Base-by-base conservation (phyloP, 139 green algal genomes). In the Chlamydomonas incerta region DNA sequence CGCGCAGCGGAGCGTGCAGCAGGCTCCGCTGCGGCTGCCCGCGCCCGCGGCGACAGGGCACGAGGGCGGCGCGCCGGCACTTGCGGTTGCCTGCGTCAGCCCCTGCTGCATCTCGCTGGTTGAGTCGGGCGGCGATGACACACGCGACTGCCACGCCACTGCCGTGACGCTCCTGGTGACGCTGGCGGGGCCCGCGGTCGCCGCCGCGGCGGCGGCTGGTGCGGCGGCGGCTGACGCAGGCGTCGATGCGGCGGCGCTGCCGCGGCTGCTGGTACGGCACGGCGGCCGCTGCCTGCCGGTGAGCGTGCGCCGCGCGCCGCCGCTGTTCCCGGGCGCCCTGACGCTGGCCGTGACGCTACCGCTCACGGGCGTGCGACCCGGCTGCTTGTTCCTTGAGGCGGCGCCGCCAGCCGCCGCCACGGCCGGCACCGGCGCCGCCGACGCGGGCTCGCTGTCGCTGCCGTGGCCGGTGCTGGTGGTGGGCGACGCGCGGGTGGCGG, bases 401-500 rank as follows among this genome's bases (percentile, higher is more conserved):
- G 65, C 79, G 23, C 10, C 63, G n/a, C 41, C 63, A n/a, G n/a
- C 47, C 35, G 62, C 62, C 18, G 47, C 47, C 29, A 52, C 52
- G 72, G 8, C 47, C 47, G 11, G 20, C 21, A 2, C 55, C 20
- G 20, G 23, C 33, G 41, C 5, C 41, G 8, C 47, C 47, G 11
- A 2, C 21, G 20, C 55, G 55, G 20, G 20, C 33, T 2, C 75
- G 41, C 50, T 85, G 15, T 85, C 79, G 23, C 50, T 85, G 65
- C 66, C 79, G 31, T 85, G 79, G 79, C 79, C 79, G 23, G 79
- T 85, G 37, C 79, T 85, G 31, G 46, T 85, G 13, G 65, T 41
- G 31, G 65, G 66, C 23, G 79, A 85, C 33, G 18, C 66, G 8
- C 47, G 47, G 9, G 47, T 85, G 31, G 79, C 79, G 21, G 31